Base-by-base conservation (phyloP, 108 stramenopile genomes). In the Fragilaria crotonensis region DNA sequence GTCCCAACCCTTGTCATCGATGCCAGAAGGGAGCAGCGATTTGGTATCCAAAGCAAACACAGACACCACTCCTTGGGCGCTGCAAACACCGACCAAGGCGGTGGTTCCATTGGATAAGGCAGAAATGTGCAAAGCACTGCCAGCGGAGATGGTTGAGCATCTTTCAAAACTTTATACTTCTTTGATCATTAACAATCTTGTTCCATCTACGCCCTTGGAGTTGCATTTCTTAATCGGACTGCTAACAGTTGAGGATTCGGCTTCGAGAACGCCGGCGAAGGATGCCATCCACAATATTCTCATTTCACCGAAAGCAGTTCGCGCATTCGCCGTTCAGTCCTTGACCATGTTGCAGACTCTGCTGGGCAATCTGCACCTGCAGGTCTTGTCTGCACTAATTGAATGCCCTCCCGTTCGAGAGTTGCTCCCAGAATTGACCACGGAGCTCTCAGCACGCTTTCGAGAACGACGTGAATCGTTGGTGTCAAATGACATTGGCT, bases 141-240 rank as follows among this genome's bases (percentile, higher is more conserved):
- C 57, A 23, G 44, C 67, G 1, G 27, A 58, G 7, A 46, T 71
- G 45, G 36, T 79, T 25, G 59, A 68, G 22, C 62, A 69, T 52
- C 67, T 92, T 21, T 70, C 78, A 0, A 44, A 48, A 28, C 60
- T 89, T 18, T 89, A 92, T 54, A 33, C 59, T 5, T 50, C 83
- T 7, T 60, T 92, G 36, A 68, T 92, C 18, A 49, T 60, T 45
- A 63, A 73, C 27, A 70, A 76, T 31, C 68, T 92, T 25, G 80
- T 80, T 45, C 87, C 90, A 17, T 85, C 73, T 4, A 74, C 85
- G 20, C 45, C 80, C 25, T 33, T 84, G 47, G 87, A 92, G 61
- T 67, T 92, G 2, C 85, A 88, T 57, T 65, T 92, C 2, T 69
- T 89, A 29, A 28, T 88, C 22, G 73, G 85, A 33, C 67, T 89